phyloP scores from a whole-genome alignment of 176 grass and related monocot genomes.

The Ampelocalamus luodianensis region DNA sequence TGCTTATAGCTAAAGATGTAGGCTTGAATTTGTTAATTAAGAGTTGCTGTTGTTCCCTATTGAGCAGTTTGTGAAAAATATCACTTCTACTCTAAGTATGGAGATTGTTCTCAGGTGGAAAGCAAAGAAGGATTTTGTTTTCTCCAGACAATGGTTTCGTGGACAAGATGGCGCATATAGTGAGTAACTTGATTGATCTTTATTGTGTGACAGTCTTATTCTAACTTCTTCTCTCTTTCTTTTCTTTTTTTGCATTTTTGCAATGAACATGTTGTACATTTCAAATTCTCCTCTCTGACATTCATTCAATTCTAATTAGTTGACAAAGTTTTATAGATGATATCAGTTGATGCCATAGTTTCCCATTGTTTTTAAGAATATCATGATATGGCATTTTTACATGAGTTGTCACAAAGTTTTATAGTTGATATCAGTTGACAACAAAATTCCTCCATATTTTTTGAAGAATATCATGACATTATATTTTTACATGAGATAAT shows the following conservation, averaged over 20 bases:
- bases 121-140: conserved; percentile 87
- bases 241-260: neutral
- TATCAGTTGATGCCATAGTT: too few relatives aligned
- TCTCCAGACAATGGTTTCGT: conserved; percentile 88
- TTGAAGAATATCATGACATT: neutral
- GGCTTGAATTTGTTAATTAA: conserved; percentile 16
- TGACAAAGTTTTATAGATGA: too few relatives aligned
- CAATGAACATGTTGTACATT: too few relatives aligned
- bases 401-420: neutral
- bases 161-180: conserved; percentile 94
- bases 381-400: too few relatives aligned
- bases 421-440: neutral
- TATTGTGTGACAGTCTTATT: conserved; percentile 19
- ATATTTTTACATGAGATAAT: neutral
- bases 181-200: conserved; percentile 49
- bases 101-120: conserved; percentile 74
- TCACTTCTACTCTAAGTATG: conserved; percentile 16
- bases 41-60: conserved; percentile 2
- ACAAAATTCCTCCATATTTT: conserved; percentile 6
- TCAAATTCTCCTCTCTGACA: too few relatives aligned
- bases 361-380: too few relatives aligned
- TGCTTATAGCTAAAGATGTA: conserved; percentile 8
- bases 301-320: neutral
- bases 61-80: conserved; percentile 32
- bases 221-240: too few relatives aligned